Base-by-base conservation (phyloP, 2,329 filamentous ascomycete species). In the Xylaria sp. region DNA sequence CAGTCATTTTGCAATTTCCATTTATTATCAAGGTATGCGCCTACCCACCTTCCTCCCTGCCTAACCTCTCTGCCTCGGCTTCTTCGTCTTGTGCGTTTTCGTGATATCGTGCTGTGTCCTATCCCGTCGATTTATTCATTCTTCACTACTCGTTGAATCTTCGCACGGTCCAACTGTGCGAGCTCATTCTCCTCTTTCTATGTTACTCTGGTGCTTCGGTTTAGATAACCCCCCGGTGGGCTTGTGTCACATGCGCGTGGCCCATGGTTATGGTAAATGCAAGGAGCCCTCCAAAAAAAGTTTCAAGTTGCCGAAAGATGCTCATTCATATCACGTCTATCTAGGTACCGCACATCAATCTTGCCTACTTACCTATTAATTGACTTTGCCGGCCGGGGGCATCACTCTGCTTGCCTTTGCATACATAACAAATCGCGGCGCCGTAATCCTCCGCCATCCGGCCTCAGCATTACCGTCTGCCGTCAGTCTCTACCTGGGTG, bases 351-450 rank as follows among this genome's bases (percentile, higher is more conserved):
- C 47, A 37, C 31, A 17, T 25, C n/a, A 19, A 56, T 47, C 38
- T 45, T 43, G 33, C 37, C 46, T 35, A 37, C 47, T 51, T 51
- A n/a, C n/a, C n/a, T n/a, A n/a, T n/a, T n/a, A n/a, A n/a, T n/a
- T 19, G 23, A 38, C 14, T 17, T 17, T 28, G 21, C 9, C 12
- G 33, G 3, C 21, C 49, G 15, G 3, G 19, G 9, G 8, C 17
- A 25, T 4, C 3, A 21, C n/a, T 28, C 6, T 12, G 9, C 23
- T 14, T 46, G 15, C 2, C 28, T 21, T 15, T 28, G n/a, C 33
- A 50, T 15, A 38, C 14, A 37, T 38, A 38, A 9, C 33, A 38
- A 38, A 15, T 0, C 6, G 5, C 56, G 12, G 38, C 17, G 19
- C 21, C 15, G 38, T 21, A 12, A 17, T 14, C 17, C 12, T 28